Evolutionary conservation across 768 basidiomycete genomes (phyloP).

Genomic region (Suillus bovinus): DNA sequence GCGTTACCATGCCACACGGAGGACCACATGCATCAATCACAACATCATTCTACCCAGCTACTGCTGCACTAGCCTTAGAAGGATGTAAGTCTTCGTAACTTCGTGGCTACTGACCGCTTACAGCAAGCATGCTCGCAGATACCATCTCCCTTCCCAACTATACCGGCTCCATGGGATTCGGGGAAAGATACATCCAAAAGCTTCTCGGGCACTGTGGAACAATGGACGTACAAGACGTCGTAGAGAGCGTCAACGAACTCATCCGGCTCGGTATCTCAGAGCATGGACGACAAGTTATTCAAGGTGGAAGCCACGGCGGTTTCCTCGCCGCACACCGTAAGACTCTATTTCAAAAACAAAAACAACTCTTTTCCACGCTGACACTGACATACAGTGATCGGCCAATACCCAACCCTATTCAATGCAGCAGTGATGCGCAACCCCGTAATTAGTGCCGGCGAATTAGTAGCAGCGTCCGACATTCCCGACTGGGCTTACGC

Average conservation of each 20-base stretch:
- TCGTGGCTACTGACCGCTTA: background rate
- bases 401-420: constrained; percentile 60
- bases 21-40: constrained; percentile 57
- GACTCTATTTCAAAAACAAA: constrained; percentile 20
- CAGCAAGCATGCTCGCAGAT: constrained; percentile 37
- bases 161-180: constrained; percentile 66
- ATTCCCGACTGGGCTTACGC: constrained; percentile 68
- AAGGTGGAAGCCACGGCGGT: constrained; percentile 73
- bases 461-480: constrained; percentile 54
- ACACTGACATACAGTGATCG: constrained; percentile 47
- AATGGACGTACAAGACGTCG: constrained; percentile 66
- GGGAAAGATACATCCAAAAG: constrained; percentile 55
- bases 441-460: constrained; percentile 65
- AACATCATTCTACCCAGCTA: constrained; percentile 47
- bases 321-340: constrained; percentile 60
- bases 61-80: constrained; percentile 51
- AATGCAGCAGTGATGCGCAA: constrained; percentile 65
- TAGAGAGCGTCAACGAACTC: constrained; percentile 53
- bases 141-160: constrained; percentile 65
- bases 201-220: constrained; percentile 61
- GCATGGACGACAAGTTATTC: constrained; percentile 52
- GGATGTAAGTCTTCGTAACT: constrained; percentile 50
- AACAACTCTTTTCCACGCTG: background rate
- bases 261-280: constrained; percentile 49
- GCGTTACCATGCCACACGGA: constrained; percentile 58